Base-by-base conservation (phyloP, 148 eudicot species). In the Vaccinium darrowii region DNA sequence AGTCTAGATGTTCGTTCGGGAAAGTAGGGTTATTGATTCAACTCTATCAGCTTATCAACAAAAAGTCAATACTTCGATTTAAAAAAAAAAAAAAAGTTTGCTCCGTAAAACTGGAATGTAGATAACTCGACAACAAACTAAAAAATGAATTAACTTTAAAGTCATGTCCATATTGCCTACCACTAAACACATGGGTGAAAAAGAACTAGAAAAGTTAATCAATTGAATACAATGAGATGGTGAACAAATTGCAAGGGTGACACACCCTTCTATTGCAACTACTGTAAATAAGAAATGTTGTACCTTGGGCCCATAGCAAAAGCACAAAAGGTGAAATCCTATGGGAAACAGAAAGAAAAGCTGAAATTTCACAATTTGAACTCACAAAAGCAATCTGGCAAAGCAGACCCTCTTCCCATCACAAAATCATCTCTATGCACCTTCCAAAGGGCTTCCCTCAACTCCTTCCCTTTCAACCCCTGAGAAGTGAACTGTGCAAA, bases 321-420 rank as follows among this genome's bases (percentile, higher is more conserved):
- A 23, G 14, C 72, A 27, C 33, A 67, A 0, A 67, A 25, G 25
- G 9, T 0, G 16, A 53, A 11, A 13, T 53, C 12, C 3, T 25
- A 67, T 3, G 73, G 11, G 11, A 8, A 56, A 78, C 23, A 33
- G 50, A 56, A 33, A 56, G 50, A 5, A 51, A 56, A 54, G 15
- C 23, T 53, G 63, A 79, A 21, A 89, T 85, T 30, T 85, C 84
- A 85, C 49, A 97, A 82, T 83, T 90, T 94, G 81, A 91, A 92
- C 78, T 94, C 96, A 86, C 99, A 97, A 87, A 97, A 95, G 86
- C 99, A 97, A 83, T 95, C 98, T 14, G 98, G 95, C 87, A 95
- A 90, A 81, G 98, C 98, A n/a, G 93, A 92, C 51, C 99, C 99
- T 79, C 90, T 88, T 3, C 99, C 98, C 91, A 86, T 89, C 27